Evolutionary conservation across 2,329 filamentous ascomycete species (phyloP), one percentile per base, ranked within the genome.

Genomic region (Phyllosticta capitalensis): DNA sequence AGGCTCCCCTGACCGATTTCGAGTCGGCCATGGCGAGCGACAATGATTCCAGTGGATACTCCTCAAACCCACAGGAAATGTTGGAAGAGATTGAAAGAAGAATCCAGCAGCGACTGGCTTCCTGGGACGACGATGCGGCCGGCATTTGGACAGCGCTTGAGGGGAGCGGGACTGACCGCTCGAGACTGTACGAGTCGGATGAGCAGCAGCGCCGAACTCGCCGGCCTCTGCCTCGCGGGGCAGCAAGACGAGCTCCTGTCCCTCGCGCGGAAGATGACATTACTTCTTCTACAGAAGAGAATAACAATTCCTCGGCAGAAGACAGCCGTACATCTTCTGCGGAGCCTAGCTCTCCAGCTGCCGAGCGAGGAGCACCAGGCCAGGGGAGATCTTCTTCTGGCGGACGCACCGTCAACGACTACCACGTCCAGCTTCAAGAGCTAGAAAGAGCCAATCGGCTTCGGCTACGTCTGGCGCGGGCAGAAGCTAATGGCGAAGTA

Each of bases 1-100:
- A 78, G 52, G 77, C 86, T 14, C 50, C 50, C 6, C 22, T 60
- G 7, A 33, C 56, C 17, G 58, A 56, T 12, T 78, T 81, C 7
- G 83, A 86, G 59, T 77, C 70, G 52, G 69, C 51, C 38, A 45
- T 45, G 38, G 38, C 38, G 3, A 45, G 17, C 38, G 3, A 45
- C 17, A n/a, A n/a, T n/a, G 38, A n/a, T 3, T 45, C 38, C 38
- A n/a, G 17, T 6, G 14, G 2, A 45, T 45, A 45, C 7, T 38
- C 30, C 14, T 12, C 30, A 38, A 45, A 45, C n/a, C 7, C 14
- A 7, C 38, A n/a, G 7, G 38, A 45, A n/a, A 45, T 45, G 14
- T 5, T 45, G 38, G 38, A 45, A 6, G 38, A 45, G 38, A n/a
- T 45, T n/a, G 38, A 45, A 45, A 45, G 38, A n/a, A 45, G 38